Evolutionary conservation across 345 rosid genomes (phyloP).

Genomic region (Hirschfeldia incana): DNA sequence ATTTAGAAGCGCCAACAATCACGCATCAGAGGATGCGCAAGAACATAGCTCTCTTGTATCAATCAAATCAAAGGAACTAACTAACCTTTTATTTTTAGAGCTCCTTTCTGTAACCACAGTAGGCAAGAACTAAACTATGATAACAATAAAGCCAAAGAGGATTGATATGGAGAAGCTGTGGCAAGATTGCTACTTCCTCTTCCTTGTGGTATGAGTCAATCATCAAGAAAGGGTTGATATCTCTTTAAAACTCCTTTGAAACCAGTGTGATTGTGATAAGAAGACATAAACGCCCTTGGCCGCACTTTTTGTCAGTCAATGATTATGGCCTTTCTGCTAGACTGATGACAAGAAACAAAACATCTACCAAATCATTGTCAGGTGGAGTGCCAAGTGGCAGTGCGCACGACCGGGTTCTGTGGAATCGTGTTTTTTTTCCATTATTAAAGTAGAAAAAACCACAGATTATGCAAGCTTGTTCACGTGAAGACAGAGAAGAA

Average conservation of each 20-base stretch:
- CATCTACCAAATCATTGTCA: slow-evolving; percentile 48
- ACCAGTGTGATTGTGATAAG: neutral
- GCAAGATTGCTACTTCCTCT: neutral
- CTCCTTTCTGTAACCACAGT: neutral
- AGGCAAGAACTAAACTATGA: neutral
- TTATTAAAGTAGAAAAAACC: slow-evolving; percentile 11
- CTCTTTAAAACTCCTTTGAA: neutral
- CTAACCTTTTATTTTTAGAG: slow-evolving; percentile 8
- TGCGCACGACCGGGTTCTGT: slow-evolving; percentile 26
- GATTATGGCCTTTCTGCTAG: neutral
- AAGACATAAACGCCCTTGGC: slow-evolving; percentile 12
- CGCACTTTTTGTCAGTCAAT: neutral
- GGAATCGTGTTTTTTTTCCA: neutral
- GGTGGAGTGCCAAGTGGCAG: slow-evolving; percentile 43
- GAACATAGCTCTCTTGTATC: neutral
- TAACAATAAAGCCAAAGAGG: neutral
- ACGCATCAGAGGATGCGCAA: neutral
- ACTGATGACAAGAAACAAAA: slow-evolving; percentile 10
- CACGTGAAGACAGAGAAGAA: slow-evolving; percentile 30
- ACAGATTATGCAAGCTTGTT: slow-evolving; percentile 19
- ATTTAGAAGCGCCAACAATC: slow-evolving; percentile 2
- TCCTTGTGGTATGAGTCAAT: neutral
- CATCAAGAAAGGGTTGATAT: slow-evolving; percentile 12
- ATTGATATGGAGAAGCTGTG: neutral
- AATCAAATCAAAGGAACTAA: neutral